Base-by-base conservation (phyloP, 2,329 filamentous ascomycete genomes). In the Fusarium humuli region DNA sequence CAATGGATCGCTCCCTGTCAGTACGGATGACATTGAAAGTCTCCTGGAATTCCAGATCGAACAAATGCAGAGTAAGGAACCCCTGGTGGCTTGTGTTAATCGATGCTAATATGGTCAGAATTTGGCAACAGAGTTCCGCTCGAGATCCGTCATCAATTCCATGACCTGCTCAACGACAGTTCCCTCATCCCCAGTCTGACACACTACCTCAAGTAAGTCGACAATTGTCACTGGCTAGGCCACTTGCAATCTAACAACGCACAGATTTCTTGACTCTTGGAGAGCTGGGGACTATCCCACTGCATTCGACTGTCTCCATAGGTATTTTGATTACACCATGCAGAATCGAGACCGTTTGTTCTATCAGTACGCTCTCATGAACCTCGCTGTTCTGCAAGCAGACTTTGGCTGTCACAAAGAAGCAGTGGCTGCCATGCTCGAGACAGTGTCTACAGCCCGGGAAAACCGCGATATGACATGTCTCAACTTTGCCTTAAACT, bases 311-410 rank as follows among this genome's bases (percentile, higher is more conserved):
- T 91, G 91, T 71, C 85, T 99, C 22, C 94, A 98, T 79, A 91
- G 94, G 54, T 99, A 98, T 79, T 99, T 98, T 75, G 96, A 99
- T 79, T 98, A 97, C 79, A 96, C 94, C 2, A 94, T 97, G 89
- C 92, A 96, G 75, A 92, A 90, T 71, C 85, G 90, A 65, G 92
- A 97, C 74, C 90, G 92, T 25, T 88, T 92, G 7, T 94, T 94
- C 74, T 98, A 99, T 76, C 96, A 98, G 77, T 97, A 98, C 77
- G 96, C 96, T 1, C 83, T 98, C 16, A 90, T 99, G 77, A 98
- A 98, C 76, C 87, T 98, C 62, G 95, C 94, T 6, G 93, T 98
- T 34, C 86, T 98, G 7, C 95, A 99, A 77, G 93, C 94, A 18
- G 96, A 98, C 78, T 98, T 98, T 82, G 94, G 94, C 48, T 97